Evolutionary conservation across 2,329 filamentous ascomycete genomes (phyloP), one percentile per base, ranked within the genome.

Genomic region (Chrysoporthe puriensis): DNA sequence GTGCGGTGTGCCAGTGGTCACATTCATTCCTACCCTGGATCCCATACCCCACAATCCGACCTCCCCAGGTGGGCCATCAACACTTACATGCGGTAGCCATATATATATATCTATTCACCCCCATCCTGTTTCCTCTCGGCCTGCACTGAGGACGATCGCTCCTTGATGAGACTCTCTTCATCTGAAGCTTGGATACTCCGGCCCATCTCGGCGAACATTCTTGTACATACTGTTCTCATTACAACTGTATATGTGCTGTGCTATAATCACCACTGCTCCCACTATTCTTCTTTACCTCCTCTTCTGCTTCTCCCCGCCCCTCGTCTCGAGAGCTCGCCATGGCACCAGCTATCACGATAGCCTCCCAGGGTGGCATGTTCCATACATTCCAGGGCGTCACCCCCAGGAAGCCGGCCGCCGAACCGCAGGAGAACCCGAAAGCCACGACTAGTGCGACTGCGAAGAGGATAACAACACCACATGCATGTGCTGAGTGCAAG

Each of bases 401-500:
- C 63, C 83, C 83, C 57, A 77, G 83, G 67, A 86, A 85, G 72
- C 78, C 81, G 40, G 80, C 81, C 0, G 77, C 78, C 62, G 81
- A 84, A 64, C 80, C 79, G 58, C 77, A 74, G 67, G 77, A 78
- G 43, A 77, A 74, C 72, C 73, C 77, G 66, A 84, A 82, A 70
- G 71, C 81, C 36, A 80, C 76, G 66, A 78, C 77, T 46, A 75
- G 73, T 9, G 72, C 73, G 32, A 76, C 77, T 9, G 77, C 79
- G 60, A 84, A 85, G 76, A 81, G 85, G 71, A 84, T 85, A 73
- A 86, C 84, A 46, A 86, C 84, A 67, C 82, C 84, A 36, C 84
- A 91, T 74, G 91, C 91, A 48, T 93, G 91, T 76, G 89, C 91
- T 60, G 90, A 92, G 73, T 93, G 92, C 80, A 90, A 93, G 75